Conservation (phyloP, 129 eudicot species). For the Chrysanthemum lavandulifolium region DNA sequence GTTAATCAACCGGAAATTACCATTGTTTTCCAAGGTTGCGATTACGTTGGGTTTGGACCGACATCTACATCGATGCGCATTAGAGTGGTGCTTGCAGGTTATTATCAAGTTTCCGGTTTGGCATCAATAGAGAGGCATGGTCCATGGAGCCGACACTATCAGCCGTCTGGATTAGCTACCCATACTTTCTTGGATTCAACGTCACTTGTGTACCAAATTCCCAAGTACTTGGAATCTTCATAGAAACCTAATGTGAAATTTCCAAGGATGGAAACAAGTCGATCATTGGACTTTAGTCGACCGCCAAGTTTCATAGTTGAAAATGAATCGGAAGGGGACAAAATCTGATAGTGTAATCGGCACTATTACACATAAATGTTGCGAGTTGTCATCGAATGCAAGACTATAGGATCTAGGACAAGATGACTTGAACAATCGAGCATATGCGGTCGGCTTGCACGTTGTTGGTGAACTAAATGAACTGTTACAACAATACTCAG, state of each 20-base stretch:
- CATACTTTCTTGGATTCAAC: background rate
- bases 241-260: slow-evolving; percentile 42
- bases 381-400: slow-evolving; percentile 9
- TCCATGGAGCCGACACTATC: no score
- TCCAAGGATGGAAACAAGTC: slow-evolving; percentile 21
- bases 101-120: no score
- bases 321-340: slow-evolving; percentile 17
- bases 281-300: slow-evolving; percentile 1
- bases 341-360: slow-evolving; percentile 19
- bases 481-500: slow-evolving; percentile 40
- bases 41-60: no score
- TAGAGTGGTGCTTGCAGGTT: no score
- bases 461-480: background rate
- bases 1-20: no score
- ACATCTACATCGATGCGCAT: no score
- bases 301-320: slow-evolving; percentile 22
- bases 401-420: slow-evolving; percentile 37
- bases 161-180: no score
- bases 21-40: no score
- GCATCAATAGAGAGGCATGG: no score
- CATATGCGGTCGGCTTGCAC: slow-evolving; percentile 27
- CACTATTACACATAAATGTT: slow-evolving; percentile 21
- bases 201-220: slow-evolving; percentile 37
- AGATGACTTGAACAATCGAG: slow-evolving; percentile 27
- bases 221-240: no score